A percentile compares a stretch with the other conserved stretches of the same genome.
Conservation (phyloP, 2,329 filamentous ascomycete species). For the Fusarium sp. region DNA sequence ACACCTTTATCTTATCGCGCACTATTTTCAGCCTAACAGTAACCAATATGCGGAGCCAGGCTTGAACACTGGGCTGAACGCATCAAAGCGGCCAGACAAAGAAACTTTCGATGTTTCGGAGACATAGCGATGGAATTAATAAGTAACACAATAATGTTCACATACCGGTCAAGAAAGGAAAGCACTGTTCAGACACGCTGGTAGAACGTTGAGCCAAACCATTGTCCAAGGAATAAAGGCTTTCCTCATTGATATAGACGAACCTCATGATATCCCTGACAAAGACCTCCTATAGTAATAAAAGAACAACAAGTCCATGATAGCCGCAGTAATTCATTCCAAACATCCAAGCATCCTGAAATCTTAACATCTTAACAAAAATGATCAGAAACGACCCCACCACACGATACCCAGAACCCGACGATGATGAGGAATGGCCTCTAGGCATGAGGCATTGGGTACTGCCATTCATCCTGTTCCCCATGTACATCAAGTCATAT, state of each 20-base stretch:
- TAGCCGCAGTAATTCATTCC: fast-evolving
- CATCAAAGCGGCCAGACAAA: not conserved
- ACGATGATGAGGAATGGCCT: not conserved
- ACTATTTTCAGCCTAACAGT: not conserved
- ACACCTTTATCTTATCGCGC: fast-evolving
- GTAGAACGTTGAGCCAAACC: not conserved
- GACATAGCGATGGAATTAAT: not conserved
- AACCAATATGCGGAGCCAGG: no score
- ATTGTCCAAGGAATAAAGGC: not conserved
- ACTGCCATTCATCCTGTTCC: not conserved
- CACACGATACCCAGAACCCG: not conserved
- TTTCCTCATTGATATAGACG: no score
- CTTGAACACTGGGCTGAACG: no score
- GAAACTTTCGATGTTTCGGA: not conserved
- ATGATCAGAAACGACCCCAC: not conserved
- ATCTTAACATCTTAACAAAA: not conserved
- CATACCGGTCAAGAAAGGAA: fast-evolving
- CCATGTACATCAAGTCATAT: not conserved
- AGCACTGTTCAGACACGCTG: fast-evolving
- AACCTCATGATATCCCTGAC: not conserved
- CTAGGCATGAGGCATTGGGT: not conserved
- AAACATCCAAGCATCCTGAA: not conserved
- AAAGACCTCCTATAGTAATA: not conserved
- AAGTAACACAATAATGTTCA: not conserved
- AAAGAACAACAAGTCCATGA: not conserved